Percentiles rank a stretch among this genome's conserved stretches.
Conservation (phyloP, 345 rosid genomes). For the Noccaea caerulescens region DNA sequence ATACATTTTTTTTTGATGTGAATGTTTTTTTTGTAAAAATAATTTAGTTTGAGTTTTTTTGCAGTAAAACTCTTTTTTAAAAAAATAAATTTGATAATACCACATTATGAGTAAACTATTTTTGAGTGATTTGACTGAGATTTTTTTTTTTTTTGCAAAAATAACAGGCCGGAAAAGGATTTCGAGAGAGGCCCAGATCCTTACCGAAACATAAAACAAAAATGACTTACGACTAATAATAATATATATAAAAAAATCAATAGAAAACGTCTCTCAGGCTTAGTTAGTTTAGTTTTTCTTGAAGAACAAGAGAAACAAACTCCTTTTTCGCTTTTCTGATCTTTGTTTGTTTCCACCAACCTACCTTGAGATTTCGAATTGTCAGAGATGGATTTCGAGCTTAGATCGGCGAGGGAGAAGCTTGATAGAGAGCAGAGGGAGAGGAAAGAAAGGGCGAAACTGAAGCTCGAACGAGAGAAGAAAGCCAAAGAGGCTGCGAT, state of each 20-base stretch:
- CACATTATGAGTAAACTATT: too few relatives aligned
- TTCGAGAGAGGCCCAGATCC: conserved; percentile 22
- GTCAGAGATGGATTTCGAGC: conserved; percentile 80
- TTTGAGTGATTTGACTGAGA: too few relatives aligned
- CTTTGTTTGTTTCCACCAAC: background rate
- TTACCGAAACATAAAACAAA: background rate
- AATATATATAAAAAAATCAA: background rate
- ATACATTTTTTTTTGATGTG: too few relatives aligned
- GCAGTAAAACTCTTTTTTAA: too few relatives aligned
- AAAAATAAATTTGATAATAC: too few relatives aligned
- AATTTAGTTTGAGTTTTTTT: too few relatives aligned
- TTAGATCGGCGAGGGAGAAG: conserved; percentile 90
- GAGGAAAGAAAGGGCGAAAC: conserved; percentile 77
- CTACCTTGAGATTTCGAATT: conserved; percentile 24
- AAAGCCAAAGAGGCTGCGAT: conserved; percentile 75
- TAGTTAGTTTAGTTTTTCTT: conserved; percentile 18
- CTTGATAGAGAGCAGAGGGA: conserved; percentile 88
- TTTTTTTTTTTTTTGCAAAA: too few relatives aligned
- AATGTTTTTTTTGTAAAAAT: too few relatives aligned
- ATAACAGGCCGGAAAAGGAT: background rate
- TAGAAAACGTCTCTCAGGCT: background rate
- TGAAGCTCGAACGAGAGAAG: conserved; percentile 66
- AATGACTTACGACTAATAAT: background rate
- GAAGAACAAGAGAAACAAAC: conserved; percentile 39
- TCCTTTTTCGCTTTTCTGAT: background rate